Conservation (phyloP, 352 stramenopile species). For the Pythium angustatum region DNA sequence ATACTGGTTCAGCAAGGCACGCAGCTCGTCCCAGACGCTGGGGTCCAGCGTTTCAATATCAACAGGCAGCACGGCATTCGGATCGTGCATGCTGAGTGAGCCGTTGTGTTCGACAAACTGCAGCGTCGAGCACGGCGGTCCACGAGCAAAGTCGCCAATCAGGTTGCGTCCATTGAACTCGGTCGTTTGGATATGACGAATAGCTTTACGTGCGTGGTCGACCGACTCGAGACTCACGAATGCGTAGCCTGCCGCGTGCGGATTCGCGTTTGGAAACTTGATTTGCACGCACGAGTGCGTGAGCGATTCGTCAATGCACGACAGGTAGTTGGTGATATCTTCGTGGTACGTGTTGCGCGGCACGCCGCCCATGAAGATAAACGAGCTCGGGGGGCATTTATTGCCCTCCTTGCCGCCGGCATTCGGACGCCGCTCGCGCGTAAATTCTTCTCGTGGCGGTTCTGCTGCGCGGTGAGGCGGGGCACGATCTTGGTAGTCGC, state of each 20-base stretch:
- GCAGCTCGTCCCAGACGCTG: conserved; percentile 52
- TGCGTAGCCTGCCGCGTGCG: conserved; percentile 47
- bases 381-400: conserved; percentile 58
- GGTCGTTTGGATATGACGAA: conserved; percentile 33
- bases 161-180: conserved; percentile 35
- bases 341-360: conserved; percentile 36
- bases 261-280: conserved; percentile 36
- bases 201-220: conserved; percentile 51
- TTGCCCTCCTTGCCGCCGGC: conserved; percentile 7
- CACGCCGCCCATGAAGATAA: conserved; percentile 74
- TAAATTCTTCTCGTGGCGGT: conserved; percentile 1
- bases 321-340: conserved; percentile 61
- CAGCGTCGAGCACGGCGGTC: conserved; percentile 60
- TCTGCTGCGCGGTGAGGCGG: not conserved
- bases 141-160: conserved; percentile 71
- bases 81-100: conserved; percentile 35
- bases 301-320: conserved; percentile 48
- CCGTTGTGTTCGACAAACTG: conserved; percentile 60
- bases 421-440: not conserved
- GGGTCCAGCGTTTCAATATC: conserved; percentile 46
- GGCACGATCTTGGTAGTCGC: not conserved
- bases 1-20: conserved; percentile 44
- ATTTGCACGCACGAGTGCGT: conserved; percentile 53
- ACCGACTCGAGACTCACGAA: conserved; percentile 68
- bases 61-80: conserved; percentile 45